A percentile compares a stretch with the other conserved stretches of the same genome.
phyloP scores from a whole-genome alignment of 2,329 filamentous ascomycete genomes.

The Parastagonospora nodorum region DNA sequence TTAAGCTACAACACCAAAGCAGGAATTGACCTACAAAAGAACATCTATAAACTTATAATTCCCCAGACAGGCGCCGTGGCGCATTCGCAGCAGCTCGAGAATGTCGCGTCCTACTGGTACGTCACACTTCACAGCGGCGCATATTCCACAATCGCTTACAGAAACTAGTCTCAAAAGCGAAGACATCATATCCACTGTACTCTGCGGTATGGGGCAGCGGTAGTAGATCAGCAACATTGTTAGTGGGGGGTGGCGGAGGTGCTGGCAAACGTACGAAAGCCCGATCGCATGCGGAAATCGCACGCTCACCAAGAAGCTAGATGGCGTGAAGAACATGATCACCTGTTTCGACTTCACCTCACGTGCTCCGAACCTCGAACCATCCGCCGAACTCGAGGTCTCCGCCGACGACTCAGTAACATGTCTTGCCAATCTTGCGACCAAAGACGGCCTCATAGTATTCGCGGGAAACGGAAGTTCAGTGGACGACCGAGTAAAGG shows the following conservation, averaged over 20 bases:
- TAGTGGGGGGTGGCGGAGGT: slow-evolving; percentile 88
- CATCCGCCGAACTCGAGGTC: slow-evolving; percentile 74
- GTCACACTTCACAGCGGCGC: too few species aligned
- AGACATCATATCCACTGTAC: slow-evolving; percentile 74
- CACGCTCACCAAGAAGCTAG: too few species aligned
- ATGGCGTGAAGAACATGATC: slow-evolving; percentile 78
- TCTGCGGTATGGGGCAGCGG: slow-evolving; percentile 82
- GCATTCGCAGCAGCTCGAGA: slow-evolving; percentile 12
- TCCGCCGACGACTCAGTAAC: slow-evolving; percentile 90
- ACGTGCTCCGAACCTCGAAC: slow-evolving; percentile 63
- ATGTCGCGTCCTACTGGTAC: slow-evolving; percentile 41
- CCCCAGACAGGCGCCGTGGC: slow-evolving; percentile 3
- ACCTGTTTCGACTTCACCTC: slow-evolving; percentile 71
- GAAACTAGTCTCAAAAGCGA: slow-evolving; percentile 2
- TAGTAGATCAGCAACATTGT: slow-evolving; percentile 68
- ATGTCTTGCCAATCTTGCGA: slow-evolving; percentile 72
- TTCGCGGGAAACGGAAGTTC: slow-evolving; percentile 80
- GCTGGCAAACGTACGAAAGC: slow-evolving; percentile 55
- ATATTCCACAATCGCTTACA: too few species aligned
- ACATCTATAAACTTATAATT: neutral
- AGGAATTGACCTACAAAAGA: neutral
- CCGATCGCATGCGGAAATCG: too few species aligned
- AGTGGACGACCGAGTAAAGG: slow-evolving; percentile 70
- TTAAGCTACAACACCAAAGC: neutral
- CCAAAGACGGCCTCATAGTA: slow-evolving; percentile 60